Conservation (phyloP, 2,329 filamentous ascomycete species). For the Pseudocercospora cruenta region DNA sequence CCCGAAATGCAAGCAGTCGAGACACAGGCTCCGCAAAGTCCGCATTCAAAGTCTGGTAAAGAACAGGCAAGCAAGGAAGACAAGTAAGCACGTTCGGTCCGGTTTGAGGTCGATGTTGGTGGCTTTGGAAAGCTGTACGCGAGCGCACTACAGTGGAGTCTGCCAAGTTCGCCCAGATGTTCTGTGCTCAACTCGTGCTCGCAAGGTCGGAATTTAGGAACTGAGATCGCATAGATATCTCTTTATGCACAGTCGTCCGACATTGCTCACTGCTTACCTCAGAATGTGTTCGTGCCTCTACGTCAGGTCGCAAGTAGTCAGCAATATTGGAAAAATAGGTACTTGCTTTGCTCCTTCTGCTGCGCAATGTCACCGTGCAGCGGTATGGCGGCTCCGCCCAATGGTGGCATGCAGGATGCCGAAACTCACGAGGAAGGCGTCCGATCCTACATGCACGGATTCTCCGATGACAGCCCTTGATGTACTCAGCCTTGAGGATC, state of each 20-base stretch:
- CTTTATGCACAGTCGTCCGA: not conserved
- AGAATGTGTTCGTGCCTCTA: not conserved
- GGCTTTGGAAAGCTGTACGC: not conserved
- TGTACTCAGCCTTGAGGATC: not conserved
- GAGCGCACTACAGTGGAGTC: not conserved
- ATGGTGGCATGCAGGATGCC: constrained; percentile 4
- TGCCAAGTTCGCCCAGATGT: not conserved
- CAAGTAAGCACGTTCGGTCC: not conserved
- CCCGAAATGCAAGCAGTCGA: not conserved
- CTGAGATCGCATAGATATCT: not conserved
- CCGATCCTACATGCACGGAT: not conserved
- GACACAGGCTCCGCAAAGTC: not conserved
- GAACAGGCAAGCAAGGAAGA: not conserved
- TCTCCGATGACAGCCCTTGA: not conserved
- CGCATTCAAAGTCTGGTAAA: not conserved
- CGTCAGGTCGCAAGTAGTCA: not conserved
- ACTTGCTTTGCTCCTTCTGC: constrained; percentile 1
- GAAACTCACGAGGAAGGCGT: constrained; percentile 1
- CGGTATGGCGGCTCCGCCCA: not conserved
- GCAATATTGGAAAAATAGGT: not conserved
- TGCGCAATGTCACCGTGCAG: constrained; percentile 3
- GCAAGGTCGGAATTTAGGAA: not conserved
- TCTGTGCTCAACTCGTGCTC: not conserved
- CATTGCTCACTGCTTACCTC: not conserved
- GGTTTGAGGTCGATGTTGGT: not conserved